A percentile compares a stretch with the other conserved stretches of the same genome.
phyloP scores from a whole-genome alignment of 2,329 filamentous ascomycete species.

The Diplodia scrobiculata region DNA sequence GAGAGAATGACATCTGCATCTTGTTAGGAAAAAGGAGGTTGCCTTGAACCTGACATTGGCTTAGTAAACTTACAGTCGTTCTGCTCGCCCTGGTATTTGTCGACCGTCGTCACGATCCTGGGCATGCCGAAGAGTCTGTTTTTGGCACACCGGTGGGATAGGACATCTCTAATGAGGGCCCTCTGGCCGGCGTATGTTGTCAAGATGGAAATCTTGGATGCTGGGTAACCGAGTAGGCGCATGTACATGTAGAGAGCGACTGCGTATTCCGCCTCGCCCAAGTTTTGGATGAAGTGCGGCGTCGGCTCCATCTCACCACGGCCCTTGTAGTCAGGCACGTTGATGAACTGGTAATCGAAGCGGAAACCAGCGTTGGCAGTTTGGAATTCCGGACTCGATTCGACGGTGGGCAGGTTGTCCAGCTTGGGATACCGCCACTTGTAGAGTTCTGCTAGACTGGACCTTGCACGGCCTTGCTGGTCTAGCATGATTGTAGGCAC shows the following conservation, averaged over 20 bases:
- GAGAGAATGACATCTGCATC: conserved; percentile 85
- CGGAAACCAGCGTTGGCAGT: conserved; percentile 87
- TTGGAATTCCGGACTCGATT: conserved; percentile 69
- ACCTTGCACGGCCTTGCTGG: conserved; percentile 86
- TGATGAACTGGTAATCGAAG: conserved; percentile 95
- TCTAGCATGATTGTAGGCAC: conserved; percentile 90
- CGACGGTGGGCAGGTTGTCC: conserved; percentile 75
- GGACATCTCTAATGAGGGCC: conserved; percentile 83
- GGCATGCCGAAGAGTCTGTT: conserved; percentile 87
- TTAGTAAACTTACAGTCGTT: conserved; percentile 80
- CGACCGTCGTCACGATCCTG: conserved; percentile 87
- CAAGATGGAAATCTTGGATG: conserved; percentile 79
- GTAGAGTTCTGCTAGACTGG: conserved; percentile 85
- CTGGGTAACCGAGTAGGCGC: conserved; percentile 90
- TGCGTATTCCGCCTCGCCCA: conserved; percentile 95
- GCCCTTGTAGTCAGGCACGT: conserved; percentile 91
- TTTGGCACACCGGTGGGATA: conserved; percentile 77
- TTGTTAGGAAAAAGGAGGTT: not conserved
- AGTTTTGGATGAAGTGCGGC: conserved; percentile 93
- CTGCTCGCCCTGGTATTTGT: conserved; percentile 99
- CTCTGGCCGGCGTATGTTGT: conserved; percentile 92
- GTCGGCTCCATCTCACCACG: conserved; percentile 84
- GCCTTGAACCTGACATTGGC: not conserved
- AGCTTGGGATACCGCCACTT: conserved; percentile 87
- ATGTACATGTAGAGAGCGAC: conserved; percentile 97